These are phyloP conservation scores for Leccinum proliferum DNA, from an alignment of 1,284 basidiomycete species.

Conservation along the genomic window DNA sequence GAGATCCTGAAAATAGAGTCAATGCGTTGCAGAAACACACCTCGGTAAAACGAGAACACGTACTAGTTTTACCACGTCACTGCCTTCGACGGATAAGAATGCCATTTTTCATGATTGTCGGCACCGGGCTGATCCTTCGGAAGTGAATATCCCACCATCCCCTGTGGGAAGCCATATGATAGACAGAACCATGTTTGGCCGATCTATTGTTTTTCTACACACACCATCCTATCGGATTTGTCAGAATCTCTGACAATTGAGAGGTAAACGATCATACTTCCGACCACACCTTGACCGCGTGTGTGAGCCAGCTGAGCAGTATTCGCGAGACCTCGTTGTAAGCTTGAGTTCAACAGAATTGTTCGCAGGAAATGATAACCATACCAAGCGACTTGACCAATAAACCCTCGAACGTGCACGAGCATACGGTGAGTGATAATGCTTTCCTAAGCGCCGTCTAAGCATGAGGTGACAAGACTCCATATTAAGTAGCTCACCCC, in stretches of 20 bases:
- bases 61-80: slow-evolving; percentile 45
- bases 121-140: slow-evolving; percentile 8
- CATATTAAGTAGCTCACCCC: slow-evolving; percentile 38
- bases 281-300: slow-evolving; percentile 75
- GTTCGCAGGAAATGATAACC: slow-evolving; percentile 3
- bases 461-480: slow-evolving; percentile 11
- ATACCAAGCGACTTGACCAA: slow-evolving; percentile 75
- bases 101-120: slow-evolving; percentile 30
- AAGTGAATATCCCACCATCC: slow-evolving; percentile 39
- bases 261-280: slow-evolving; percentile 40
- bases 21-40: slow-evolving; percentile 14
- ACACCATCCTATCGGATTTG: slow-evolving; percentile 53
- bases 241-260: slow-evolving; percentile 9
- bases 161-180: slow-evolving; percentile 69
- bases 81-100: slow-evolving; percentile 54
- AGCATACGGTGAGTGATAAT: slow-evolving; percentile 59
- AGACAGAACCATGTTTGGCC: slow-evolving; percentile 55
- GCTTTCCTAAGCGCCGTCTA: slow-evolving; percentile 39
- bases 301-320: slow-evolving; percentile 61
- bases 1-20: slow-evolving; percentile 38
- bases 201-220: slow-evolving; percentile 65
- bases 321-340: slow-evolving; percentile 51
- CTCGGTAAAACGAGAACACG: slow-evolving; percentile 11
- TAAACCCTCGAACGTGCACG: slow-evolving; percentile 69
- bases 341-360: slow-evolving; percentile 4